Evolutionary conservation across 495 filamentous ascomycete genomes (phyloP).

Genomic region (Penicillium mononematosum): DNA sequence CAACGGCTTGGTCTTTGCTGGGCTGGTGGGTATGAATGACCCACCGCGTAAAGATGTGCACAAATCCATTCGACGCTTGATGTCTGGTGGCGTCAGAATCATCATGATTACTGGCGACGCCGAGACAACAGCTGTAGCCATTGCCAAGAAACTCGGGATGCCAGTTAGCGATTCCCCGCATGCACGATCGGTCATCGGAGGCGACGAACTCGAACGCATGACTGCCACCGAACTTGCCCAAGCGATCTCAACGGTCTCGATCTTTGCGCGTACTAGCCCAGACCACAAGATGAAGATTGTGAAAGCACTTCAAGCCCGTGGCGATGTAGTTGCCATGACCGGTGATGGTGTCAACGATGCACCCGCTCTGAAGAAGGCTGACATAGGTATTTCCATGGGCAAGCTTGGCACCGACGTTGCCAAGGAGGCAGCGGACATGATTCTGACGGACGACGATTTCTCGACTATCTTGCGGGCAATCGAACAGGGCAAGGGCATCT

Average conservation of each 20-base stretch:
- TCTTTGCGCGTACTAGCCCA: slow-evolving; percentile 93
- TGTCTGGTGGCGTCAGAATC: slow-evolving; percentile 90
- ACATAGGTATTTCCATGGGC: slow-evolving; percentile 98
- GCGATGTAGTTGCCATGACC: slow-evolving; percentile 98
- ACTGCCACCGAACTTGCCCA: slow-evolving; percentile 75
- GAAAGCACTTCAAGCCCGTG: slow-evolving; percentile 81
- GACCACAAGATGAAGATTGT: slow-evolving; percentile 99
- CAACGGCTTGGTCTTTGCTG: slow-evolving; percentile 81
- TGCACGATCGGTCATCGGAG: slow-evolving; percentile 70
- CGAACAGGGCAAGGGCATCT: slow-evolving; percentile 98
- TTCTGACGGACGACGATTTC: slow-evolving; percentile 96
- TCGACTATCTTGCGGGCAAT: slow-evolving; percentile 95
- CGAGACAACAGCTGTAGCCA: slow-evolving; percentile 89
- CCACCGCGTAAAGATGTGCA: slow-evolving; percentile 87
- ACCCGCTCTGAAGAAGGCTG: slow-evolving; percentile 92
- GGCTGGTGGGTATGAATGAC: slow-evolving; percentile 94
- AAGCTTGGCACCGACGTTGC: slow-evolving; percentile 93
- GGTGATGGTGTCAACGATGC: slow-evolving; percentile 98
- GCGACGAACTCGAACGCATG: slow-evolving; percentile 91
- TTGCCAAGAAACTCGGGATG: slow-evolving; percentile 92
- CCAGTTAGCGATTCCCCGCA: slow-evolving; percentile 53
- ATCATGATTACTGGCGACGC: slow-evolving; percentile 99
- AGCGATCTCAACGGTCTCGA: slow-evolving; percentile 81
- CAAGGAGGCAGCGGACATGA: slow-evolving; percentile 99
- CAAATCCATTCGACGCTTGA: slow-evolving; percentile 82